These are phyloP conservation scores for Sclerotinia subarctica DNA, from an alignment of 2,329 filamentous ascomycete genomes.

Conservation along the genomic window DNA sequence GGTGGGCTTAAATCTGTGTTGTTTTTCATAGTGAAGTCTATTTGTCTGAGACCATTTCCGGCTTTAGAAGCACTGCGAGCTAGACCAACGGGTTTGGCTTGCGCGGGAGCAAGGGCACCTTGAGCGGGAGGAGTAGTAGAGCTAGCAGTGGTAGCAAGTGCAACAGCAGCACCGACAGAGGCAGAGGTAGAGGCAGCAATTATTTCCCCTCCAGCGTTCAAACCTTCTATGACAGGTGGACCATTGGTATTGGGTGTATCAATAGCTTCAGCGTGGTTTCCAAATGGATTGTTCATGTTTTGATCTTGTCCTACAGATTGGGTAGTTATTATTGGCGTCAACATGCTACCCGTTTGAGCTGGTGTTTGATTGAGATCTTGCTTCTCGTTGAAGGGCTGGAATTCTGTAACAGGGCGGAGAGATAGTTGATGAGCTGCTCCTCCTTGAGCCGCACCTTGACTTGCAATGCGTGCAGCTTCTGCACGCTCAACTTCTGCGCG, in stretches of 20 bases:
- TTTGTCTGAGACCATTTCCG: constrained; percentile 48
- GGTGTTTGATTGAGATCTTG: not conserved
- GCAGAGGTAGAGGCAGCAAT: constrained; percentile 36
- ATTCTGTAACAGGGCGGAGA: constrained; percentile 78
- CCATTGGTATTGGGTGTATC: constrained; percentile 44
- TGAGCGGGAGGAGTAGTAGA: constrained; percentile 20
- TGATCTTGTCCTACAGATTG: constrained; percentile 40
- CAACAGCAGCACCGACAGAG: constrained; percentile 27
- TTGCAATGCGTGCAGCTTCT: constrained; percentile 17
- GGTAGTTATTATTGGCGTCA: constrained; percentile 1
- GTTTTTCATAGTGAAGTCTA: constrained; percentile 50
- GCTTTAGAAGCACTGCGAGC: constrained; percentile 56
- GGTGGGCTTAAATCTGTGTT: constrained; percentile 44
- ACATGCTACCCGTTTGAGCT: not conserved
- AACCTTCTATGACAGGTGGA: constrained; percentile 43
- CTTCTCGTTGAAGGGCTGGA: constrained; percentile 62
- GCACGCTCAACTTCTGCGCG: constrained; percentile 35
- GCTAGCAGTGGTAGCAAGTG: constrained; percentile 23
- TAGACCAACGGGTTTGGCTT: constrained; percentile 32
- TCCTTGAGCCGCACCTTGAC: constrained; percentile 25
- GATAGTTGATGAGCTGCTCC: constrained; percentile 69
- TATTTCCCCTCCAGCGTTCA: constrained; percentile 41
- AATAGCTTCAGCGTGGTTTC: constrained; percentile 53
- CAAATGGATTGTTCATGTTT: constrained; percentile 69
- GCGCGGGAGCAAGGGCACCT: constrained; percentile 30